phyloP scores from a whole-genome alignment of 2,329 filamentous ascomycete species.

The Aspergillus novoparasiticus region DNA sequence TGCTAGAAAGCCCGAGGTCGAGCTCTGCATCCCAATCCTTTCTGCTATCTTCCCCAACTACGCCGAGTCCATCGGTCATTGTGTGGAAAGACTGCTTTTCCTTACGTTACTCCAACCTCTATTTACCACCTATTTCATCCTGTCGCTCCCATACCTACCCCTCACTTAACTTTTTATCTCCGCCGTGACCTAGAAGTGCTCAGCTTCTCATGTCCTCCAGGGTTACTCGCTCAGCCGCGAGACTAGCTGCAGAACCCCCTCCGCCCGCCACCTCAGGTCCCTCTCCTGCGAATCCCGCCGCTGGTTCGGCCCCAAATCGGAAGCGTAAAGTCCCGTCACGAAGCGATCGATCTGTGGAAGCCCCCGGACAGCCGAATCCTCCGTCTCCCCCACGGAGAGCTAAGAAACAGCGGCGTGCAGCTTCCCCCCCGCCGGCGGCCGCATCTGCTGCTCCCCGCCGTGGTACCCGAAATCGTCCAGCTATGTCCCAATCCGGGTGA shows the following conservation, averaged over 20 bases:
- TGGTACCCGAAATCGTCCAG: conserved; percentile 36
- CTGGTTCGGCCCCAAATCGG: conserved; percentile 56
- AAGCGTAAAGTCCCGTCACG: conserved; percentile 74
- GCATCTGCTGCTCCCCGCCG: conserved; percentile 48
- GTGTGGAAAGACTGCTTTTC: neutral
- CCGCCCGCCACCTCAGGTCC: conserved; percentile 45
- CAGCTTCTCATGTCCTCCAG: conserved; percentile 87
- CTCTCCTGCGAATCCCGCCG: conserved; percentile 43
- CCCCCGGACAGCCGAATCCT: conserved; percentile 34
- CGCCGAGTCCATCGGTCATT: neutral
- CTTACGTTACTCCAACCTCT: neutral
- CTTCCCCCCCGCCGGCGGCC: conserved; percentile 43
- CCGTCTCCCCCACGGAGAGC: conserved; percentile 57
- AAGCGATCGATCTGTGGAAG: conserved; percentile 49
- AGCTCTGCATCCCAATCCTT: neutral
- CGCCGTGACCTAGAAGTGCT: conserved; percentile 27
- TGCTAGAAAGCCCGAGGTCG: conserved; percentile 4
- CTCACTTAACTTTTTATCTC: conserved; percentile 10
- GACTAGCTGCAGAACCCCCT: conserved; percentile 71
- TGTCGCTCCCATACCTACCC: neutral
- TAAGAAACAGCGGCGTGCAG: conserved; percentile 71
- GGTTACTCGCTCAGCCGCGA: conserved; percentile 93
- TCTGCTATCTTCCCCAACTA: conserved; percentile 1
- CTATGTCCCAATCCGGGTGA: conserved; percentile 48
- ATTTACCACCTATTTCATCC: neutral